These are phyloP conservation scores for Catenaria anguillulae DNA, from an alignment of 371 early-diverging fungal genomes.

Conservation along the genomic window DNA sequence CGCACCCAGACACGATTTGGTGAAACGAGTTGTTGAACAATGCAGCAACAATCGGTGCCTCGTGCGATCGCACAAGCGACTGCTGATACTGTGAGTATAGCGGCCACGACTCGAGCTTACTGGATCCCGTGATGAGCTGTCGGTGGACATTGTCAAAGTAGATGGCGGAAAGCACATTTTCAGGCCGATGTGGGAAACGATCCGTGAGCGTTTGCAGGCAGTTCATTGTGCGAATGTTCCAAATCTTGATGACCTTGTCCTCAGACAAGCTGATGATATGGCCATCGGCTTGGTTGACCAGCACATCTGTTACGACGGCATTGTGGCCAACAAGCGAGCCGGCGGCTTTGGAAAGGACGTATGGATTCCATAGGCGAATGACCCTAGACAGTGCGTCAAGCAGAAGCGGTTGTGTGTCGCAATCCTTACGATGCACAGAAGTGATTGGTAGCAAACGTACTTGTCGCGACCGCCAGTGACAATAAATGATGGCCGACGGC, in stretches of 20 bases:
- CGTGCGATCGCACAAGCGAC: conserved; percentile 24
- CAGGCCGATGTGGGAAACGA: conserved; percentile 32
- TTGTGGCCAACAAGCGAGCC: conserved; percentile 33
- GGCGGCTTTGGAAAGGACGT: conserved; percentile 38
- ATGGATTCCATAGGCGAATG: conserved; percentile 39
- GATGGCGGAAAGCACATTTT: conserved; percentile 29
- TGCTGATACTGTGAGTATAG: conserved; percentile 26
- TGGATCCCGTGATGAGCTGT: conserved; percentile 31
- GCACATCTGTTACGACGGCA: conserved; percentile 23
- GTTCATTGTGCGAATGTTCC: conserved; percentile 32
- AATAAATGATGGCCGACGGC: conserved; percentile 36
- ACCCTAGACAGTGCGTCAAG: too few relatives aligned
- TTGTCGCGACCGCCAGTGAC: conserved; percentile 40
- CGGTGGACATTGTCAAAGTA: conserved; percentile 26
- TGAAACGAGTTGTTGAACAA: conserved; percentile 38
- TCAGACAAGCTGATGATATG: conserved; percentile 33
- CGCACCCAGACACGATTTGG: conserved; percentile 38
- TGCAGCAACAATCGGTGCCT: conserved; percentile 28
- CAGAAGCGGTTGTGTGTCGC: too few relatives aligned
- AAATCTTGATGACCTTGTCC: conserved; percentile 36
- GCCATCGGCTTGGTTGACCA: conserved; percentile 34
- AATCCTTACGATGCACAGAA: too few relatives aligned
- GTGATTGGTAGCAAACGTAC: too few relatives aligned
- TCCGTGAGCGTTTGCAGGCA: conserved; percentile 36
- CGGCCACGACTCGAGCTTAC: conserved; percentile 30